Percentiles rank a stretch among this genome's conserved stretches.
Evolutionary conservation across 305 asterid genomes (phyloP).

Genomic region (Fraxinus sp.): DNA sequence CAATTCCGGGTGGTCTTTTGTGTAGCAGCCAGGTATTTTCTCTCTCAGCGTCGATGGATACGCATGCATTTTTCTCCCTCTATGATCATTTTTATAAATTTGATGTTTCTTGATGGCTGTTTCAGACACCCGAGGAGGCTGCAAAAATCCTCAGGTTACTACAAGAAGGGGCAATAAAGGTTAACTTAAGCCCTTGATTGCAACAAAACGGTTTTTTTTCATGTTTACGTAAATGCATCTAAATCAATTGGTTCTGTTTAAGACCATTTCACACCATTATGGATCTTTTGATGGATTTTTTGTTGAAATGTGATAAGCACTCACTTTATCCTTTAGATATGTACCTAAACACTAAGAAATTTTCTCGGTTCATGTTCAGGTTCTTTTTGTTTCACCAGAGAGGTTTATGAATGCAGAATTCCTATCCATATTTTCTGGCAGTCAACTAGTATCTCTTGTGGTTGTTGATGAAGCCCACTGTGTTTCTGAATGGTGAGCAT

Average conservation of each 20-base stretch:
- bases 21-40: constrained; percentile 79
- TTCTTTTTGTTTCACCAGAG: constrained; percentile 95
- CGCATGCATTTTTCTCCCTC: background rate
- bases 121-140: constrained; percentile 73
- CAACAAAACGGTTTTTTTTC: background rate
- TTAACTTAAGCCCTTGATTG: constrained; percentile 18
- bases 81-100: constrained; percentile 20
- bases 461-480: constrained; percentile 99
- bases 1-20: constrained; percentile 75
- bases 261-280: constrained; percentile 6
- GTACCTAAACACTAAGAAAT: constrained; percentile 15
- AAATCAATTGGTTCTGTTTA: background rate
- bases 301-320: background rate
- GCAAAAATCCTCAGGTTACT: constrained; percentile 62
- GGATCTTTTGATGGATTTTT: background rate
- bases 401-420: constrained; percentile 82
- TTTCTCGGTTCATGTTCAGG: constrained; percentile 50
- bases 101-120: constrained; percentile 26
- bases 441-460: constrained; percentile 64
- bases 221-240: background rate
- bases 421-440: constrained; percentile 55
- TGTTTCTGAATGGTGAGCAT: constrained; percentile 94
- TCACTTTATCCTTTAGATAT: constrained; percentile 10
- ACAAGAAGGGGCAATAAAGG: constrained; percentile 83
- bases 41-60: constrained; percentile 10